Conservation (phyloP, 192 early-diverging fungal genomes). For the Chytriomyces confervae region DNA sequence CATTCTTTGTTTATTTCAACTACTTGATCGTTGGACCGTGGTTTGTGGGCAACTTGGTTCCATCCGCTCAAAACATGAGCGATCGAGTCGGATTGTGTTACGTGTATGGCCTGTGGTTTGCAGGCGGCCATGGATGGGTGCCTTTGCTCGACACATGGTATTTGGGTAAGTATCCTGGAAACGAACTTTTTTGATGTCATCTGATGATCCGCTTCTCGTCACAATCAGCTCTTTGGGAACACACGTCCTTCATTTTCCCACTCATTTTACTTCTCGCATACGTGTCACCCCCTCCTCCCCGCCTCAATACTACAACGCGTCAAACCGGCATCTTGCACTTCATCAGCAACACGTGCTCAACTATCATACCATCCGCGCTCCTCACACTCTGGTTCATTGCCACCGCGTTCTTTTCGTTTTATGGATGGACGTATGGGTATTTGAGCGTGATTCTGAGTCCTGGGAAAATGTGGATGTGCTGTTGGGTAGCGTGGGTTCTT, state of each 20-base stretch:
- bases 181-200: background rate
- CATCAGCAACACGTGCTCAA: too few species aligned
- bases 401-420: background rate
- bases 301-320: background rate
- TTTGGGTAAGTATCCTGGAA: conserved; percentile 12
- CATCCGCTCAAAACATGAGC: conserved; percentile 25
- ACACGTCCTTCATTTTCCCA: conserved; percentile 35
- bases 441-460: too few species aligned
- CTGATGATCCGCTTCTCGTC: background rate
- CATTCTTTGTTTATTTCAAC: conserved; percentile 48
- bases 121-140: conserved; percentile 23
- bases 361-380: too few species aligned
- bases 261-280: conserved; percentile 22
- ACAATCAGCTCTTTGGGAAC: conserved; percentile 39
- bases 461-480: too few species aligned
- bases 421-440: too few species aligned
- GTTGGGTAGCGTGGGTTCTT: too few species aligned
- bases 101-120: conserved; percentile 42
- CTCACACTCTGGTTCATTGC: background rate
- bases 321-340: background rate
- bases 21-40: conserved; percentile 64
- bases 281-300: conserved; percentile 43
- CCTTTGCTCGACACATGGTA: conserved; percentile 38
- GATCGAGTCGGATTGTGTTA: conserved; percentile 38
- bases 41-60: conserved; percentile 75